Conservation (phyloP, 495 filamentous ascomycete genomes). For the Apiosordaria backusii region DNA sequence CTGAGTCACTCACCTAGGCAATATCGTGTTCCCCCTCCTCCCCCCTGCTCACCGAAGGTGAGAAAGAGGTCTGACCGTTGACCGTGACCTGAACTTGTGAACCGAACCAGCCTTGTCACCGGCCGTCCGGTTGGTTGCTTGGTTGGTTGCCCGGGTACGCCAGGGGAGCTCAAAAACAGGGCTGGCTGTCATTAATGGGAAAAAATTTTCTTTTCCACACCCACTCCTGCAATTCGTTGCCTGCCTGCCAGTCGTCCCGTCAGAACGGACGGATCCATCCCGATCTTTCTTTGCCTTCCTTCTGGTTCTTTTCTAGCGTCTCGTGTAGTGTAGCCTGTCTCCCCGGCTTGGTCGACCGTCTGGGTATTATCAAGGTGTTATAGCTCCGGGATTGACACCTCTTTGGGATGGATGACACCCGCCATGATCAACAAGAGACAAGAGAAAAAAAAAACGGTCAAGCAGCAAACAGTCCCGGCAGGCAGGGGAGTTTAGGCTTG, state of each 20-base stretch:
- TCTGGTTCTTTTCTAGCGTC: neutral
- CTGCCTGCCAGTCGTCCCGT: too few relatives aligned
- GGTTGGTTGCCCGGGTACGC: too few relatives aligned
- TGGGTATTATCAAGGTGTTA: neutral
- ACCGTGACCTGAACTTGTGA: too few relatives aligned
- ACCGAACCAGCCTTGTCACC: neutral
- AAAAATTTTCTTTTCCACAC: neutral
- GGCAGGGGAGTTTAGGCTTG: neutral
- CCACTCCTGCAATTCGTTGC: too few relatives aligned
- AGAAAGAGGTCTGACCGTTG: neutral
- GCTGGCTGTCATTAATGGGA: neutral
- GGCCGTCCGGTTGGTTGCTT: neutral
- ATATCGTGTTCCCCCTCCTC: too few relatives aligned
- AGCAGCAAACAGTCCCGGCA: neutral
- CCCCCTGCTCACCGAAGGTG: neutral
- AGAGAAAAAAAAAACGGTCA: neutral
- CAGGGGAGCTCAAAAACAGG: neutral
- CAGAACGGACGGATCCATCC: too few relatives aligned
- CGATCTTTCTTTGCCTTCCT: neutral
- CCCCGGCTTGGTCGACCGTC: neutral
- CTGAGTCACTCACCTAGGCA: neutral
- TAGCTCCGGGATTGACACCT: neutral
- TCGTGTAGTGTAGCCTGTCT: neutral
- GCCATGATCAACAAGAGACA: neutral
- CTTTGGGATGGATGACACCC: neutral